A percentile compares a stretch with the other conserved stretches of the same genome.
These are phyloP conservation scores for Grigorovia humatica DNA, from an alignment of 805 yeast genomes.

Conservation along the genomic window DNA sequence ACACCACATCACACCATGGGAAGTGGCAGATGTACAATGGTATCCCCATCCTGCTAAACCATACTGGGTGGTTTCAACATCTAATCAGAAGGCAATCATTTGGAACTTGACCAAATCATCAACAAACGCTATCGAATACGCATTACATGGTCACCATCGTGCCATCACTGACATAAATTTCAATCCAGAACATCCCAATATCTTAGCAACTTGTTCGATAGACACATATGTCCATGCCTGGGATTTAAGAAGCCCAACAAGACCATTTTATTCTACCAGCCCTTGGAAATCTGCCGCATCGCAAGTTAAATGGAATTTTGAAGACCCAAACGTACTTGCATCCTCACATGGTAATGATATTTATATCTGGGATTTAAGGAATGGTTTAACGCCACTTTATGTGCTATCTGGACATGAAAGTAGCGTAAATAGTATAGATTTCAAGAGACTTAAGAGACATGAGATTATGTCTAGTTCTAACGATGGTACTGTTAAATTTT, in stretches of 20 bases:
- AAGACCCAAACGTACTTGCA: constrained; percentile 67
- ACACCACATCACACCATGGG: constrained; percentile 90
- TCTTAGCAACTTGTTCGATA: constrained; percentile 85
- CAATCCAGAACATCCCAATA: constrained; percentile 77
- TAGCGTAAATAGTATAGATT: constrained; percentile 83
- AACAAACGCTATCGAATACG: constrained; percentile 69
- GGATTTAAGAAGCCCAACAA: constrained; percentile 77
- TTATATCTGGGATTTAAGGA: constrained; percentile 80
- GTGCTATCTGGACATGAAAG: constrained; percentile 69
- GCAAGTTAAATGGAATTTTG: constrained; percentile 87
- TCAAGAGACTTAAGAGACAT: constrained; percentile 48
- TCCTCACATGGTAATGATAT: constrained; percentile 76
- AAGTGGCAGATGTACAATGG: constrained; percentile 98
- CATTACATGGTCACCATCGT: constrained; percentile 79
- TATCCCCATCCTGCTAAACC: constrained; percentile 82
- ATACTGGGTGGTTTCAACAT: constrained; percentile 85
- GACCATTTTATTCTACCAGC: constrained; percentile 71
- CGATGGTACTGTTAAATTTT: constrained; percentile 71
- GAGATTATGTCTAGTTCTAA: constrained; percentile 75
- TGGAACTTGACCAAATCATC: constrained; percentile 79
- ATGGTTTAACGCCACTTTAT: constrained; percentile 65
- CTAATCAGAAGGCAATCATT: constrained; percentile 88
- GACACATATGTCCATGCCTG: constrained; percentile 81
- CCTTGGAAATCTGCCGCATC: constrained; percentile 94
- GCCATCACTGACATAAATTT: constrained; percentile 95